Evolutionary conservation across 257 asterid genomes (phyloP), one percentile per base, ranked within the genome.

Genomic region (Buddleja alternifolia): DNA sequence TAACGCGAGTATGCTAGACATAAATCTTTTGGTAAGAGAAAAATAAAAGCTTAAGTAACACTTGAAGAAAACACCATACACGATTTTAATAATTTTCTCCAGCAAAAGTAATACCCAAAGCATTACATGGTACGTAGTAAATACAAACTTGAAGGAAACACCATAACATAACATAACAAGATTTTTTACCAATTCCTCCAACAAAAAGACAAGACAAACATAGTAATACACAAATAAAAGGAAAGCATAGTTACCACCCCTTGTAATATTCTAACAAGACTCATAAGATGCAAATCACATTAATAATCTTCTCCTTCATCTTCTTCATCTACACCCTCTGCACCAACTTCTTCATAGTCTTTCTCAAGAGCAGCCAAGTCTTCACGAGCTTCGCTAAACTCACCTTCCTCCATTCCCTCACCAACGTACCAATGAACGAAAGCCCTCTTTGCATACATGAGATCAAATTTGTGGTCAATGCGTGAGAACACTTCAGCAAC

Each of bases 361-460:
- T 83, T 88, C 63, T 88, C 96, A 0, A 88, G 96, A 8, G 96
- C 96, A n/a, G 96, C 96, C 66, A 90, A 75, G 70, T 90, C 95
- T 69, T 90, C 96, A 63, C 96, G 96, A 19, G 97, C 97, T 74
- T 90, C 97, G 8, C 96, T 88, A 77, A 90, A 90, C 74, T 90
- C 97, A 0, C 96, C 97, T 74, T 90, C 97, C 75, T 90, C 97
- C 97, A 90, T 90, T 48, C 97, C 97, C 73, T 91, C 97, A 21
- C 97, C 97, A 0, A 88, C 97, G 10, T 88, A 91, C 97, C 96
- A 91, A 68, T 91, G 97, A 44, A 91, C 97, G 10, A 91, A 91
- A 0, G 97, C 97, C 80, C 97, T 85, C 84, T 91, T 91, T 14
- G 96, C 80, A 46, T 86, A 88, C 97, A 91, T 91, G 76, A 91